Conservation (phyloP, 2,329 filamentous ascomycete genomes). For the Trichoderma atrobrunneum region DNA sequence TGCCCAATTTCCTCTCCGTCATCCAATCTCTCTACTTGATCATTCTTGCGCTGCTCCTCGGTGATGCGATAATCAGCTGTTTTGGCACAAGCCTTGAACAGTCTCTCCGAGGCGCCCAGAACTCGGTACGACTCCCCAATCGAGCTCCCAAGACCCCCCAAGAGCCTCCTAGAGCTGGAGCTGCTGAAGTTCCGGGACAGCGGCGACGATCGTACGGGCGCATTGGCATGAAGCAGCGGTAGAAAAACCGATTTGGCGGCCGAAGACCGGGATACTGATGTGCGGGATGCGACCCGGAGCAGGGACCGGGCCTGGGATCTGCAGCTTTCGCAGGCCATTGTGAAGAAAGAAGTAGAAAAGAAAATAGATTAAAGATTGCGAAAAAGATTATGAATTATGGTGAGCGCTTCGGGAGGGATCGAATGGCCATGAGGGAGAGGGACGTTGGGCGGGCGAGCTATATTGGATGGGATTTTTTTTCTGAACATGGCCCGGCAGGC, state of each 20-base stretch:
- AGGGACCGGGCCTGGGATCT: conserved; percentile 43
- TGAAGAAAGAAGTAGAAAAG: conserved; percentile 14
- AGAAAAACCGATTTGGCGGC: conserved; percentile 26
- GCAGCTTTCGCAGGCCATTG: conserved; percentile 52
- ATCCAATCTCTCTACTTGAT: conserved; percentile 65
- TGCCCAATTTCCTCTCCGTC: conserved; percentile 78
- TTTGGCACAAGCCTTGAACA: conserved; percentile 72
- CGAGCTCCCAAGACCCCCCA: conserved; percentile 35
- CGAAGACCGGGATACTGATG: conserved; percentile 29
- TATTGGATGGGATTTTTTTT: background rate
- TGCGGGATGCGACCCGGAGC: conserved; percentile 35
- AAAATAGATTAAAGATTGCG: background rate
- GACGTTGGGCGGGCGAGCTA: background rate
- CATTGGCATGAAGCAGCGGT: conserved; percentile 20
- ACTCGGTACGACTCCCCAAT: conserved; percentile 63
- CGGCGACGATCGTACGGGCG: background rate
- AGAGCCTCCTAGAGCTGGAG: conserved; percentile 32
- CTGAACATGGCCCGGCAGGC: background rate
- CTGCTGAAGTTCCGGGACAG: conserved; percentile 37
- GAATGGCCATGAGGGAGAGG: background rate
- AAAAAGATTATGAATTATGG: background rate
- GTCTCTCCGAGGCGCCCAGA: conserved; percentile 71
- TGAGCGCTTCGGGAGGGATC: background rate
- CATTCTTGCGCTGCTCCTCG: conserved; percentile 62
- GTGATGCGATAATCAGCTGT: conserved; percentile 77